phyloP scores from a whole-genome alignment of 805 yeast genomes.

The Nakazawaea populi region DNA sequence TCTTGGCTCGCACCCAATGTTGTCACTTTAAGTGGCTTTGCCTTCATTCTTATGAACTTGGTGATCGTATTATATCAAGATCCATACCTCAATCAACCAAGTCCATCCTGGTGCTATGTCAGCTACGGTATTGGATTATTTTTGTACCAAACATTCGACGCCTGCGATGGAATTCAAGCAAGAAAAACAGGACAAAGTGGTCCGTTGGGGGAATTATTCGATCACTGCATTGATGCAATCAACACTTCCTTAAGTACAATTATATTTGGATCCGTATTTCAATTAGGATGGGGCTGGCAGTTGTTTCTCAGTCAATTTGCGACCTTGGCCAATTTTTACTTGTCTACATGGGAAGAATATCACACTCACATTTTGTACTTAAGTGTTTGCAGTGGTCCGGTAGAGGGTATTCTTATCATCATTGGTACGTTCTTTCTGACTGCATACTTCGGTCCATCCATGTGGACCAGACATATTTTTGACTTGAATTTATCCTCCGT shows the following conservation, averaged over 20 bases:
- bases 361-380: slow-evolving; percentile 80
- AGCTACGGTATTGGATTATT: slow-evolving; percentile 79
- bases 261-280: slow-evolving; percentile 70
- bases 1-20: slow-evolving; percentile 88
- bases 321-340: slow-evolving; percentile 72
- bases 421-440: slow-evolving; percentile 50
- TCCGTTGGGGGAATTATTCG: slow-evolving; percentile 91
- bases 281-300: slow-evolving; percentile 64
- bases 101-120: slow-evolving; percentile 74
- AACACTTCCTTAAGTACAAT: slow-evolving; percentile 72
- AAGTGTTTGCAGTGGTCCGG: slow-evolving; percentile 86
- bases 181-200: slow-evolving; percentile 93
- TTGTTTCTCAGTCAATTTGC: slow-evolving; percentile 65
- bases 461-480: slow-evolving; percentile 51
- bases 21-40: slow-evolving; percentile 74
- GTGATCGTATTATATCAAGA: slow-evolving; percentile 64
- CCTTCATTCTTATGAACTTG: slow-evolving; percentile 62
- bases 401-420: slow-evolving; percentile 80
- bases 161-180: slow-evolving; percentile 94
- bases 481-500: slow-evolving; percentile 31
- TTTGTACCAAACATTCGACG: slow-evolving; percentile 92
- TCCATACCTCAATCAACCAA: slow-evolving; percentile 50
- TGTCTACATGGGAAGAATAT: slow-evolving; percentile 94
- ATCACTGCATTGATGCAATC: slow-evolving; percentile 71
- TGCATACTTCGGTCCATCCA: slow-evolving; percentile 61